Conservation (phyloP, 2,329 filamentous ascomycete genomes). For the Microdochium paspali region DNA sequence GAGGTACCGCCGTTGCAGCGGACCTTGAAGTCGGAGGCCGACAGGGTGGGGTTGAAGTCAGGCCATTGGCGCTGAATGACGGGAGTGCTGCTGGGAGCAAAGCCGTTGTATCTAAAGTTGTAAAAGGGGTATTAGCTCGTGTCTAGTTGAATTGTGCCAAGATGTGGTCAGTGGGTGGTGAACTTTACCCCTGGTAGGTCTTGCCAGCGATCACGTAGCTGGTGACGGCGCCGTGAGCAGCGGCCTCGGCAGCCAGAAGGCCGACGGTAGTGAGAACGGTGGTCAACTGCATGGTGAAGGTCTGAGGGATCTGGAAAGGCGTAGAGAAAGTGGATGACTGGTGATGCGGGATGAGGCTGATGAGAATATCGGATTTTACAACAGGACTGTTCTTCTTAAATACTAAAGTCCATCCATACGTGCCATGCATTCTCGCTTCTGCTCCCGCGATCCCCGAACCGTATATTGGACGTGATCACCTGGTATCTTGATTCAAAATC, state of each 20-base stretch:
- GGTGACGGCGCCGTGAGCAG: slow-evolving; percentile 28
- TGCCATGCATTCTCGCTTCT: no score
- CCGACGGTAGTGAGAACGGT: neutral
- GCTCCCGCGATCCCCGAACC: no score
- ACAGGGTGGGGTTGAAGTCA: slow-evolving; percentile 44
- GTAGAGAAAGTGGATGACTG: neutral
- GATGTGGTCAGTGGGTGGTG: neutral
- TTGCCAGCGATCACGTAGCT: slow-evolving; percentile 36
- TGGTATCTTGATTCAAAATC: no score
- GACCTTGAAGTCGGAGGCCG: slow-evolving; percentile 36
- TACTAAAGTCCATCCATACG: no score
- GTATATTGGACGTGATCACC: no score
- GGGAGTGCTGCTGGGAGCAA: slow-evolving; percentile 35
- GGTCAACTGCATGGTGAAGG: neutral
- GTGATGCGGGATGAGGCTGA: neutral
- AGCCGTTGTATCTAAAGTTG: slow-evolving; percentile 38
- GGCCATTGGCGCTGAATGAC: slow-evolving; percentile 51
- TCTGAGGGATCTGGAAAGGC: neutral
- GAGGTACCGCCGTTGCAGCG: slow-evolving; percentile 46
- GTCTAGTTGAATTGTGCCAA: neutral
- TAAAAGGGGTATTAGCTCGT: no score
- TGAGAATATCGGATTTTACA: no score
- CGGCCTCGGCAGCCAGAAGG: slow-evolving; percentile 7
- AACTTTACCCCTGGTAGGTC: slow-evolving; percentile 22
- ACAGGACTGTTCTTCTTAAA: no score